Evolutionary conservation across 768 basidiomycete genomes (phyloP).

Genomic region (Leccinum truebloodii): DNA sequence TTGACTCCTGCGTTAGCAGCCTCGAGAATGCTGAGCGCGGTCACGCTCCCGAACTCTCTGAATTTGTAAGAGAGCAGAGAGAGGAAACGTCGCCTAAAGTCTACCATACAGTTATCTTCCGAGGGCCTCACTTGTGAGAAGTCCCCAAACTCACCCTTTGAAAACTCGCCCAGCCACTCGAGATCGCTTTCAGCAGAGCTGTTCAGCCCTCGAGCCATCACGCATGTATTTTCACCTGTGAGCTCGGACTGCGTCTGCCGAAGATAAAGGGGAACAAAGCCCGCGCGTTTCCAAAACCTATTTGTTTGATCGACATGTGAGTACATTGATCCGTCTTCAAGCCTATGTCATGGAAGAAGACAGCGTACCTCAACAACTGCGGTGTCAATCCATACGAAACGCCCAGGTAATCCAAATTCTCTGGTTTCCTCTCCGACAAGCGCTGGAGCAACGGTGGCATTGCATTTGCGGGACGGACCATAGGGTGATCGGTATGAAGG

Average conservation of each 20-base stretch:
- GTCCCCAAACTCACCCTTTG: constrained; percentile 55
- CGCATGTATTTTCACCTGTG: constrained; percentile 95
- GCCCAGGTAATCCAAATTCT: constrained; percentile 89
- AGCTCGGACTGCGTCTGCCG: constrained; percentile 93
- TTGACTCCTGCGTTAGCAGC: constrained; percentile 70
- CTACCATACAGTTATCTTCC: constrained; percentile 41
- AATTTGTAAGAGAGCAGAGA: constrained; percentile 92
- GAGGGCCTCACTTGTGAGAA: neutral
- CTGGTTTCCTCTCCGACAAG: constrained; percentile 86
- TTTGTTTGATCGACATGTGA: neutral
- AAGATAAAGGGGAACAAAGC: constrained; percentile 89
- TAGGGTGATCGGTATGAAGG: constrained; percentile 78
- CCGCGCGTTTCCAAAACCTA: constrained; percentile 95
- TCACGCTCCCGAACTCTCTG: constrained; percentile 88
- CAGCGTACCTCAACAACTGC: constrained; percentile 66
- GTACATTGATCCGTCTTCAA: neutral
- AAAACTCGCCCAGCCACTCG: constrained; percentile 88
- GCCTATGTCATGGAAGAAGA: neutral
- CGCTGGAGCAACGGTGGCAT: constrained; percentile 96
- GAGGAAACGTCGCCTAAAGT: constrained; percentile 91
- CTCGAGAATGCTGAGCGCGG: constrained; percentile 85
- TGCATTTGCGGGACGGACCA: constrained; percentile 64
- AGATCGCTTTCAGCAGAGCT: constrained; percentile 61
- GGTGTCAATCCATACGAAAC: constrained; percentile 95
- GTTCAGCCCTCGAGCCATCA: constrained; percentile 89